Evolutionary conservation across 2,329 filamentous ascomycete species (phyloP).

Genomic region (Stachybotrys elegans): DNA sequence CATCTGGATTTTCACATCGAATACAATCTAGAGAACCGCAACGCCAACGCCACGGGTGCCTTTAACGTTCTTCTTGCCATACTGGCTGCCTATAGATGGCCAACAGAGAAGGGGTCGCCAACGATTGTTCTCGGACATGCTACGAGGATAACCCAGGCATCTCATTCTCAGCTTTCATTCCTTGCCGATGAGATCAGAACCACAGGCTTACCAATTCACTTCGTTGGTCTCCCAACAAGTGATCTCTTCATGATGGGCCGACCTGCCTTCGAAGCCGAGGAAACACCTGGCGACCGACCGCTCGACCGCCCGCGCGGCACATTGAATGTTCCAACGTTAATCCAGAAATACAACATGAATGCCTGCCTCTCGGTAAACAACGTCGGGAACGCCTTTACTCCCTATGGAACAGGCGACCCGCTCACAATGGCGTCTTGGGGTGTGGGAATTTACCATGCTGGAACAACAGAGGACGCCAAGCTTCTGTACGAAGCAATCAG

Average conservation of each 20-base stretch:
- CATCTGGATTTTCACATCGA: conserved; percentile 1
- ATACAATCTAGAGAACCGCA: neutral
- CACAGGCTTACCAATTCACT: neutral
- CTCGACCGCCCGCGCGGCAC: neutral
- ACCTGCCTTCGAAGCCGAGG: neutral
- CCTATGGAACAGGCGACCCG: conserved; percentile 1
- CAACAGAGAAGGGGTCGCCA: neutral
- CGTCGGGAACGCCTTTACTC: conserved; percentile 1
- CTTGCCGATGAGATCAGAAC: neutral
- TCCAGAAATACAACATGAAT: neutral
- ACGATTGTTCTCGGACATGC: conserved; percentile 1
- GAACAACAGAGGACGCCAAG: neutral
- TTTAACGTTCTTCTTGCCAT: neutral
- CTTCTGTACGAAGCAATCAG: neutral
- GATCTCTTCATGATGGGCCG: conserved; percentile 3
- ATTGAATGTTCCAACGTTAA: neutral
- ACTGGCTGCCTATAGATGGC: neutral
- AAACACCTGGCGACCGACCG: neutral
- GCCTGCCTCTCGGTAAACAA: neutral
- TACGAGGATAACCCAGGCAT: neutral
- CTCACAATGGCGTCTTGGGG: neutral
- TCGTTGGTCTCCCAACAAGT: neutral
- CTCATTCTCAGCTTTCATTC: neutral
- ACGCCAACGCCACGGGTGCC: neutral
- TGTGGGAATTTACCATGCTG: neutral